Base-by-base conservation (phyloP, 2,329 filamentous ascomycete species). In the Cercospora brassicicola region DNA sequence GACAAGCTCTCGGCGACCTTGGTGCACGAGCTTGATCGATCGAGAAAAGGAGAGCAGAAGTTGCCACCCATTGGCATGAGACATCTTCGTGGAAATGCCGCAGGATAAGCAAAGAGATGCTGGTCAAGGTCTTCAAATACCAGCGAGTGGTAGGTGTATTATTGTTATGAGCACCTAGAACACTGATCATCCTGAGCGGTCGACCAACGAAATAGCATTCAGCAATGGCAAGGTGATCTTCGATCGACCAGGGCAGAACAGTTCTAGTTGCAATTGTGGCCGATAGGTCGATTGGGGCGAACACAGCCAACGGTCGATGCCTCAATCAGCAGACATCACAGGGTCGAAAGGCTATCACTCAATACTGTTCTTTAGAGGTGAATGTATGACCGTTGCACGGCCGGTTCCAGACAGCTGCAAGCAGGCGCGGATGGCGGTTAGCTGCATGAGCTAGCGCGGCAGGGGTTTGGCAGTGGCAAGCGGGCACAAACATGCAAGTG, bases 1-100 rank as follows among this genome's bases (percentile, higher is more conserved):
- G 88, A 92, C 68, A 83, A 86, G 68, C 77, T 93, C 62, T 85
- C 85, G 68, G 82, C 82, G 62, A 85, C 81, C 67, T 80, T 94
- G 42, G 83, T 86, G 61, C 77, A 80, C 11, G 84, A 87, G 77
- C 76, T 87, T 53, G 79, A 79, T 56, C 67, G 75, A 18, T 67
- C 72, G 39, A 60, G 73, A 3, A 74, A 73, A 48, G 76, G 77
- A 8, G 66, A 70, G n/a, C 71, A 66, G 60, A 69, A 62, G 55
- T 61, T 67, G 59, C 77, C 78, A 8, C 78, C 78, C 0, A 73
- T 79, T n/a, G 67, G 73, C 4, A 71, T 78, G 71, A 59, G 39
- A 13, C 75, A 78, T 62, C 64, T 72, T 4, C 31, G 36, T 13
- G 51, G 31, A 1, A n/a, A 2, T 11, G 10, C 23, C 2, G 8